A percentile compares a stretch with the other conserved stretches of the same genome.
These are phyloP conservation scores for Pseudonectria foliicola DNA, from an alignment of 2,329 filamentous ascomycete species.

Conservation along the genomic window DNA sequence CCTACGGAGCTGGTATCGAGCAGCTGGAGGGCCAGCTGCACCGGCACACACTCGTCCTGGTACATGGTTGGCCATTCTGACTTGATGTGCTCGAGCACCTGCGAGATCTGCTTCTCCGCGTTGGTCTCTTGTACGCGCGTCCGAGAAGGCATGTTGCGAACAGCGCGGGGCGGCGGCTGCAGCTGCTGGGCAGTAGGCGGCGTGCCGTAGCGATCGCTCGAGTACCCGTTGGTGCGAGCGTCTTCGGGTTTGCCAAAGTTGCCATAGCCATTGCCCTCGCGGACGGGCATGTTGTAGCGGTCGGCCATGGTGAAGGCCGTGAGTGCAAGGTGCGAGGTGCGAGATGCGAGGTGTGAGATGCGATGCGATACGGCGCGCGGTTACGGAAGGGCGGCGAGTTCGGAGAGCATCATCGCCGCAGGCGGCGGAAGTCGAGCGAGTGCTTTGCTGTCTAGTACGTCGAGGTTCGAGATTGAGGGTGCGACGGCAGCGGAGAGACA, in stretches of 20 bases:
- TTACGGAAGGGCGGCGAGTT: conserved; percentile 10
- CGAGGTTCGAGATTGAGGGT: too few species aligned
- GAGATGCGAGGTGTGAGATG: background rate
- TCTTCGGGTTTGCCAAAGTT: conserved; percentile 35
- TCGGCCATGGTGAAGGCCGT: conserved; percentile 38
- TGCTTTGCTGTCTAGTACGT: too few species aligned
- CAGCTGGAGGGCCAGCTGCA: conserved; percentile 89
- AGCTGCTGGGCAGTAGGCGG: conserved; percentile 24
- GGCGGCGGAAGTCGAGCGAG: background rate
- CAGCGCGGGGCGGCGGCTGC: conserved; percentile 23
- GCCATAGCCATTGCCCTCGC: conserved; percentile 38
- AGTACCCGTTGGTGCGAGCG: conserved; percentile 34
- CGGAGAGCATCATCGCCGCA: conserved; percentile 16
- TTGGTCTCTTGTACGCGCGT: conserved; percentile 36
- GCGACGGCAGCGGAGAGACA: too few species aligned
- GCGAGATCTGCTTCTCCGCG: conserved; percentile 49
- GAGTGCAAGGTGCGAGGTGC: too few species aligned
- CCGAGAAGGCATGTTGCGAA: conserved; percentile 30
- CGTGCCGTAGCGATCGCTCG: conserved; percentile 35
- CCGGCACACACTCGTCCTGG: conserved; percentile 78
- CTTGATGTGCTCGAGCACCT: conserved; percentile 76
- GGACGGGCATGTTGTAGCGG: conserved; percentile 39
- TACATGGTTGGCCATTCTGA: conserved; percentile 90
- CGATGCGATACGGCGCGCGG: conserved; percentile 2
- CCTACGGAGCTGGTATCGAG: conserved; percentile 92